Evolutionary conservation across 192 early-diverging fungal species (phyloP).

Genomic region (Funneliformis geosporum): DNA sequence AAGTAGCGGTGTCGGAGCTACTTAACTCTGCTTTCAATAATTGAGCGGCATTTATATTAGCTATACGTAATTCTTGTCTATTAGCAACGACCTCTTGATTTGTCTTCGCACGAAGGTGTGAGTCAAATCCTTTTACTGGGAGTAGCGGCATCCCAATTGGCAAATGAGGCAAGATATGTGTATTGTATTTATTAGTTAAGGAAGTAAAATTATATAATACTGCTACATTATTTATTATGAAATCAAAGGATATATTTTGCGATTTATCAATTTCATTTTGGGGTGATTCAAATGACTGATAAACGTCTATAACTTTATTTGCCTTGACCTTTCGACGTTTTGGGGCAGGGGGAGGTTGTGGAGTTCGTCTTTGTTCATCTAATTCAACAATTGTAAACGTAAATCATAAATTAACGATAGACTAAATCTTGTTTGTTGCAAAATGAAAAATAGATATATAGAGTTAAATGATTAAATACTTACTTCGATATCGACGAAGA

Average conservation of each 20-base stretch:
- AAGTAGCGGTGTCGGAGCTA: slow-evolving; percentile 29
- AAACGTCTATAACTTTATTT: background rate
- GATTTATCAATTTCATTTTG: background rate
- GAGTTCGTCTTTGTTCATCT: slow-evolving; percentile 40
- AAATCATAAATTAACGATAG: no score
- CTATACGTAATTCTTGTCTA: slow-evolving; percentile 42
- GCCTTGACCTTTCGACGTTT: background rate
- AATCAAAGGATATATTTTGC: no score
- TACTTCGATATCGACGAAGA: slow-evolving; percentile 53
- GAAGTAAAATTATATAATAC: no score
- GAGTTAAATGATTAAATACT: background rate
- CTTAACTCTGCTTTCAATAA: slow-evolving; percentile 64
- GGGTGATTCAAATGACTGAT: background rate
- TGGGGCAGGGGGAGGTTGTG: background rate
- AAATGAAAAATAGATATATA: background rate
- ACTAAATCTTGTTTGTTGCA: no score
- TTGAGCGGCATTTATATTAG: slow-evolving; percentile 62
- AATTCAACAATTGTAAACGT: no score
- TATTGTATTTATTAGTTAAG: background rate
- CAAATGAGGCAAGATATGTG: background rate
- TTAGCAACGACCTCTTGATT: slow-evolving; percentile 52
- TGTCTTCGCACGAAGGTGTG: slow-evolving; percentile 26
- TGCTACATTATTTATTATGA: no score
- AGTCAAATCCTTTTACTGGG: slow-evolving; percentile 21
- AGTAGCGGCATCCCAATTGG: slow-evolving; percentile 20